phyloP scores from a whole-genome alignment of 2,329 filamentous ascomycete species.

The Sporothrix brasiliensis region DNA sequence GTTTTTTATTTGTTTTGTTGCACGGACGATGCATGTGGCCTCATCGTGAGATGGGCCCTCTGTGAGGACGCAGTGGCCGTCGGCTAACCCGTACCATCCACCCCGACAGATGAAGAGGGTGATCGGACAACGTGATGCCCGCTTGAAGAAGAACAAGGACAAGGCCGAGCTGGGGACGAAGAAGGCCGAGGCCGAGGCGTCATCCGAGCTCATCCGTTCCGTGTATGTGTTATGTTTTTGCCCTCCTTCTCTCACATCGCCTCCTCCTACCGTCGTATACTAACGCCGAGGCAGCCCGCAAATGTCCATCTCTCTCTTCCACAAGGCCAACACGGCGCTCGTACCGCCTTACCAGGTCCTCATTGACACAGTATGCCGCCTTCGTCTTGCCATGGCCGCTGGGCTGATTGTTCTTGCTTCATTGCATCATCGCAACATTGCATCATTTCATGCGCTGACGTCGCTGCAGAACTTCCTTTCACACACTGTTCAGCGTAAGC shows the following conservation, averaged over 20 bases:
- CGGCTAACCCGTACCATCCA: constrained; percentile 5
- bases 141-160: constrained; percentile 78
- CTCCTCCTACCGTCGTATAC: not conserved
- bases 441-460: not conserved
- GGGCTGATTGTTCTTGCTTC: not conserved
- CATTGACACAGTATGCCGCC: constrained; percentile 36
- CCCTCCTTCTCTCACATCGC: not conserved
- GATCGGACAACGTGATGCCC: constrained; percentile 77
- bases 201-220: constrained; percentile 36
- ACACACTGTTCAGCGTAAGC: constrained; percentile 84
- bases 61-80: not conserved
- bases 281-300: constrained; percentile 33
- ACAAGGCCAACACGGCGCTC: constrained; percentile 38
- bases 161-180: constrained; percentile 55
- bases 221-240: constrained; percentile 30
- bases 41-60: not conserved
- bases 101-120: constrained; percentile 69
- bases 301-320: constrained; percentile 38
- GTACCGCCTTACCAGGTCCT: constrained; percentile 38
- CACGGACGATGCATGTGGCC: not conserved
- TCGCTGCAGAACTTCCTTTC: constrained; percentile 70
- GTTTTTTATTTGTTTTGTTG: constrained; percentile 3
- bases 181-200: constrained; percentile 47
- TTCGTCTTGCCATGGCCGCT: not conserved
- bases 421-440: not conserved